Evolutionary conservation across 306 rosid genomes (phyloP).

Genomic region (Quillaja saponaria): DNA sequence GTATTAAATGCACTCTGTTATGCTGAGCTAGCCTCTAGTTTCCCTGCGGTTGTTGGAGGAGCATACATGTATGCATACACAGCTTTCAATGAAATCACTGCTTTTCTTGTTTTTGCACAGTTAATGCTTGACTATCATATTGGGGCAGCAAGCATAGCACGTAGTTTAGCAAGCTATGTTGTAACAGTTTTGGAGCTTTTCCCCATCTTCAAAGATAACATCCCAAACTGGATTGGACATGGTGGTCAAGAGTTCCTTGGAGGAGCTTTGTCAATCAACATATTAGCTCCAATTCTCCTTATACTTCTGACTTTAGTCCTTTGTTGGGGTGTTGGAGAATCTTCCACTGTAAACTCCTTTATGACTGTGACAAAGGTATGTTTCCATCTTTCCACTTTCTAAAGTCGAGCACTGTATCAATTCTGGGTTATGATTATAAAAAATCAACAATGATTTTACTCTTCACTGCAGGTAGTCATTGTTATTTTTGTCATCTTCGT

Average conservation of each 20-base stretch:
- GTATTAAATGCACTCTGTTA: conserved; percentile 92
- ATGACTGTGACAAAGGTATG: conserved; percentile 88
- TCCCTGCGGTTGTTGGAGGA: conserved; percentile 96
- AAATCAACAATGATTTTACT: conserved; percentile 24
- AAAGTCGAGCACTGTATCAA: conserved; percentile 11
- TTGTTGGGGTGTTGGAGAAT: conserved; percentile 81
- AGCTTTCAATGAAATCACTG: conserved; percentile 91
- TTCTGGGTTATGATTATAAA: conserved; percentile 20
- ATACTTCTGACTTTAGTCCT: conserved; percentile 70
- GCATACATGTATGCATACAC: conserved; percentile 89
- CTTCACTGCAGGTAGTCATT: conserved; percentile 66
- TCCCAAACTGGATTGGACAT: conserved; percentile 89
- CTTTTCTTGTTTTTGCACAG: conserved; percentile 91
- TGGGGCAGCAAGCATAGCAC: conserved; percentile 96
- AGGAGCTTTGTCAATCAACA: conserved; percentile 70
- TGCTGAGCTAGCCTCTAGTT: conserved; percentile 84
- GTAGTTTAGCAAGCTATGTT: conserved; percentile 84
- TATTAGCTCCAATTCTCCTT: conserved; percentile 84
- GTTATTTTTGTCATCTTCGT: conserved; percentile 69
- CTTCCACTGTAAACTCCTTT: conserved; percentile 71
- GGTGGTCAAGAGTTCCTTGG: conserved; percentile 69
- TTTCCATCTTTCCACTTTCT: conserved; percentile 22
- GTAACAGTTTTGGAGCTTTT: conserved; percentile 72
- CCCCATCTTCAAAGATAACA: conserved; percentile 70
- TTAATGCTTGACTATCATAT: conserved; percentile 95